Evolutionary conservation across 495 filamentous ascomycete genomes (phyloP).

Genomic region (Entonaema liquescens): DNA sequence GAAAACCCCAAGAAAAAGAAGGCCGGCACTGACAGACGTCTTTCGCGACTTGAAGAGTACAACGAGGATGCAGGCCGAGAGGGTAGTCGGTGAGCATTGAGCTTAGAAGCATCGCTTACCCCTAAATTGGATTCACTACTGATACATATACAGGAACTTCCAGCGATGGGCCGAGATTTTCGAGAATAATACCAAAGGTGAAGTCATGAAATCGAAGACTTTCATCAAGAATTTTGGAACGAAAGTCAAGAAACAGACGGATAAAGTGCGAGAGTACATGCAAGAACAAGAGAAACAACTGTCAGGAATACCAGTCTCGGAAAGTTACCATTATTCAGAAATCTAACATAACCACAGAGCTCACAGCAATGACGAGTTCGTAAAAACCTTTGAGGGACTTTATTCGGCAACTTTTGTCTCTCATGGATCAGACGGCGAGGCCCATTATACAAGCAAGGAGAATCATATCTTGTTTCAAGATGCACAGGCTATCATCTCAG

Average conservation of each 20-base stretch:
- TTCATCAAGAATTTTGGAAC: conserved; percentile 44
- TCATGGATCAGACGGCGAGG: not conserved
- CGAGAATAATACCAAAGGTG: conserved; percentile 31
- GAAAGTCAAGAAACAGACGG: conserved; percentile 23
- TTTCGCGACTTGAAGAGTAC: conserved; percentile 48
- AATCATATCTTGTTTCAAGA: conserved; percentile 35
- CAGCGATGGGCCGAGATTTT: conserved; percentile 39
- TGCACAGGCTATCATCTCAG: conserved; percentile 19
- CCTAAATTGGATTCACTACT: not conserved
- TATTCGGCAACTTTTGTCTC: not conserved
- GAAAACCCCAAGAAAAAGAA: conserved; percentile 14
- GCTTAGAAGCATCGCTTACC: not conserved
- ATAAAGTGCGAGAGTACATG: conserved; percentile 22
- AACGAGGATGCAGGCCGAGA: conserved; percentile 50
- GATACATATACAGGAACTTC: conserved; percentile 32
- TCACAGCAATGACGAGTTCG: conserved; percentile 9
- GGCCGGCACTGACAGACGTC: conserved; percentile 22
- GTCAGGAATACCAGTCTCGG: conserved; percentile 27
- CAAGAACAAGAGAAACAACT: conserved; percentile 34
- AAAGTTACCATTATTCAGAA: not conserved
- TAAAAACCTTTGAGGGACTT: conserved; percentile 18
- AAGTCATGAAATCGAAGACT: conserved; percentile 43
- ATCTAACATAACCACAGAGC: conserved; percentile 17
- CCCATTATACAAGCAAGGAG: conserved; percentile 24
- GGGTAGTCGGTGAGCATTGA: conserved; percentile 44